phyloP scores from a whole-genome alignment of 192 early-diverging fungal species.

The Coemansia aciculifera region DNA sequence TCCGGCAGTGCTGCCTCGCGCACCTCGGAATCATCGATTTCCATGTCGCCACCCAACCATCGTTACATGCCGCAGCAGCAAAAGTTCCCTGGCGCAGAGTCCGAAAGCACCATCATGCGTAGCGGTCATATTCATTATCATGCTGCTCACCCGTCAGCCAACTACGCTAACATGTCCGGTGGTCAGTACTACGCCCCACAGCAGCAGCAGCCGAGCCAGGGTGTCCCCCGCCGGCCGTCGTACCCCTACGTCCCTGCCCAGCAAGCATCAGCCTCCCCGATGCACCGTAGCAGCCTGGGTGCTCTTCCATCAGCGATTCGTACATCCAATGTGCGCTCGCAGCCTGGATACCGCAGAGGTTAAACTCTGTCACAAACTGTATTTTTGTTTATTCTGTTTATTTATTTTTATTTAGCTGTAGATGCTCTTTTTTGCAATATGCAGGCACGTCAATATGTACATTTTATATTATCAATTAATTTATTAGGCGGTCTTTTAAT shows the following conservation, averaged over 20 bases:
- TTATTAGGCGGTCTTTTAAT: not conserved
- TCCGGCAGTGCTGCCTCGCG: not conserved
- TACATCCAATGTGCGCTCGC: constrained; percentile 23
- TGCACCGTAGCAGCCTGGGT: constrained; percentile 24
- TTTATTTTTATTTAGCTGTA: not conserved
- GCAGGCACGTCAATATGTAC: not conserved
- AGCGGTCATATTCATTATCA: not conserved
- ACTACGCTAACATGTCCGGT: not conserved
- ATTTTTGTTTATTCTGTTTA: constrained; percentile 4
- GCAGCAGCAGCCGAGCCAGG: not conserved
- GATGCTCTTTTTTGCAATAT: not conserved
- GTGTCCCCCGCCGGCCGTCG: not conserved
- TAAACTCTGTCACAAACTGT: not conserved
- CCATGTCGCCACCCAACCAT: constrained; percentile 6
- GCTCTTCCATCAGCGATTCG: constrained; percentile 15
- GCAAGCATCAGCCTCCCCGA: constrained; percentile 4
- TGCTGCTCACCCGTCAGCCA: not conserved
- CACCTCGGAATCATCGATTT: not conserved
- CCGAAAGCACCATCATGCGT: not conserved
- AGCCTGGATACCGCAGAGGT: constrained; percentile 17
- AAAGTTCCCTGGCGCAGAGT: not conserved
- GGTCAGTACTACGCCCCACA: not conserved
- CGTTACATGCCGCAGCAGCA: not conserved
- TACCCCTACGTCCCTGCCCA: not conserved
- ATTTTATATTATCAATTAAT: not conserved